Conservation (phyloP, 306 rosid genomes). For the Macrotyloma uniflorum region DNA sequence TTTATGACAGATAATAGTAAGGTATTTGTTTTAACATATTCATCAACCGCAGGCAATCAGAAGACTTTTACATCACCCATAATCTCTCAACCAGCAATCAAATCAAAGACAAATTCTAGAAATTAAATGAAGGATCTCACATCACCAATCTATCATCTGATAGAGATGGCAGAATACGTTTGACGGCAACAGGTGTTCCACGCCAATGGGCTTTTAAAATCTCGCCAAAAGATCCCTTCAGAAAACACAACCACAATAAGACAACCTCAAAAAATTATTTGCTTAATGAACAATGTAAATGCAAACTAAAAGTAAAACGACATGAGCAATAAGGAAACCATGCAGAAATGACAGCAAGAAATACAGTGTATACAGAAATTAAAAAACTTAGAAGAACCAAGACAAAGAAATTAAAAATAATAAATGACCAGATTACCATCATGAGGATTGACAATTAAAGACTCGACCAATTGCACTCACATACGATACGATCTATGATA, state of each 20-base stretch:
- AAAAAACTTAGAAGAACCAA: not conserved
- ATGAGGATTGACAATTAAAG: not conserved
- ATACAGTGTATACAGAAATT: not conserved
- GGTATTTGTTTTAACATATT: not conserved
- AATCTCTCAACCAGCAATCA: not conserved
- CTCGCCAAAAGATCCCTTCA: conserved; percentile 94
- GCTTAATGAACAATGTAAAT: conserved; percentile 21
- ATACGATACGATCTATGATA: not conserved
- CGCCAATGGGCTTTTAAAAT: conserved; percentile 87
- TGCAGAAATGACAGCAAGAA: not conserved
- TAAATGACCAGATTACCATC: conserved; percentile 3
- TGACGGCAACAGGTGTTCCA: conserved; percentile 93
- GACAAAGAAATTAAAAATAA: not conserved
- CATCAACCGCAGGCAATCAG: not conserved
- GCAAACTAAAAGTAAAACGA: conserved; percentile 15
- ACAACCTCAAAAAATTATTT: not conserved
- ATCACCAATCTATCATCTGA: conserved; percentile 92
- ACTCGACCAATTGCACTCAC: not conserved
- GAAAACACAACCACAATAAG: conserved; percentile 32
- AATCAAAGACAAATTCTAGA: conserved; percentile 4
- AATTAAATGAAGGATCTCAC: conserved; percentile 52
- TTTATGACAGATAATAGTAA: not conserved
- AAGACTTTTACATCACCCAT: not conserved
- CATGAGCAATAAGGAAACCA: not conserved
- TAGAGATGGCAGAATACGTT: conserved; percentile 90